Base-by-base conservation (phyloP, 2,329 filamentous ascomycete species). In the Parafenestella ontariensis region DNA sequence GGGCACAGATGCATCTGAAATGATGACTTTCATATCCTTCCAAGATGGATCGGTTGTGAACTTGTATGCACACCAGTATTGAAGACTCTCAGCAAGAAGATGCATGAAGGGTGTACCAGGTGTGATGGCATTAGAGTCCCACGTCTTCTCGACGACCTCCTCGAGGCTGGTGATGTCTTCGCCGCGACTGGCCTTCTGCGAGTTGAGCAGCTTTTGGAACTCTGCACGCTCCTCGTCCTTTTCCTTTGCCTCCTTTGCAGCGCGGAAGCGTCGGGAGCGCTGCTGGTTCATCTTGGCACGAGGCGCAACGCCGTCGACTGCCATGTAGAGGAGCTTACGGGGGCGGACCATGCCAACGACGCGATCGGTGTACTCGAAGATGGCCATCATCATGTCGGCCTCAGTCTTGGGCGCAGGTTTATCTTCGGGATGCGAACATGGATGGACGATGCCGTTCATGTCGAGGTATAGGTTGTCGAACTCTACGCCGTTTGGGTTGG, bases 231-330 rank as follows among this genome's bases (percentile, higher is more conserved):
- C 92, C 53, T 89, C 87, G 71, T 96, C 92, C 74, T 97, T 96
- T 74, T 98, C 92, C 71, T 92, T 88, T 15, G 95, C 95, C 75
- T 99, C 95, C 75, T 94, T 92, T 2, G 93, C 95, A 20, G 94
- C 90, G 58, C 95, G 89, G 79, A 99, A 99, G 69, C 95, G 91
- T 76, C 95, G 87, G 37, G 95, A 96, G 58, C 95, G 91, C 79
- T 99, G 95, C 75, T 99, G 96, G 75, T 99, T 99, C 95, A 99
- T 99, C 79, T 99, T 99, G 54, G 96, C 96, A 76, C 95, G 90
- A 42, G 95, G 96, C 4, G 95, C 95, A 61, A 99, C 95, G 74
- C 95, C 95, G 79, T 99, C 95, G 74, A 99, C 93, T 69, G 95
- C 95, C 72, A 99, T 97, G 90, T 98, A 95, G 51, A 99, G 85